Evolutionary conservation across 306 rosid species (phyloP).

Genomic region (Morella rubra): DNA sequence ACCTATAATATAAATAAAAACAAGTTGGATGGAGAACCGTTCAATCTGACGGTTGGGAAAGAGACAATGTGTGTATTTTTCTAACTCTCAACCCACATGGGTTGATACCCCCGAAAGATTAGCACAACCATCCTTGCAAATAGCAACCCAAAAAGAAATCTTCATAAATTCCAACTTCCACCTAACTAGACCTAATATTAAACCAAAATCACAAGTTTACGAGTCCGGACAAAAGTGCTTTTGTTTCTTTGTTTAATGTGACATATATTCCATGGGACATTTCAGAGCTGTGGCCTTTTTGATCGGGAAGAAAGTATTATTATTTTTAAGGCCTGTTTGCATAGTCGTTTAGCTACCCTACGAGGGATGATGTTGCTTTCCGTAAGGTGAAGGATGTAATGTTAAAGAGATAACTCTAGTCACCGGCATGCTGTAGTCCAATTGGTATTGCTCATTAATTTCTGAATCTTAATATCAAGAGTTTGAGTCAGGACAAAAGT

Average conservation of each 20-base stretch:
- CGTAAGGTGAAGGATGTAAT: background rate
- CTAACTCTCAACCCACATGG: slow-evolving; percentile 35
- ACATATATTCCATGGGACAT: slow-evolving; percentile 25
- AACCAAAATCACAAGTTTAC: slow-evolving; percentile 21
- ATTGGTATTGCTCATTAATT: no score
- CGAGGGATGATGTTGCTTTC: background rate
- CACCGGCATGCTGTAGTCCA: no score
- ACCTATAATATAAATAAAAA: background rate
- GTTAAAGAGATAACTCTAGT: background rate
- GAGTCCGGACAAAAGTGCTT: slow-evolving; percentile 24
- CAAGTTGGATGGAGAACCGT: background rate
- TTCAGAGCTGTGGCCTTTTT: background rate
- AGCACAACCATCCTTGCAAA: slow-evolving; percentile 32
- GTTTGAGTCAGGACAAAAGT: no score
- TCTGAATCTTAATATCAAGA: no score
- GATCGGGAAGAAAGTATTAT: background rate
- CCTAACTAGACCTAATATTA: slow-evolving; percentile 28
- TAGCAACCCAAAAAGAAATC: slow-evolving; percentile 22
- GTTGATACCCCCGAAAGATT: slow-evolving; percentile 41
- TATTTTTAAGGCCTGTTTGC: background rate
- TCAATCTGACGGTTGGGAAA: slow-evolving; percentile 9
- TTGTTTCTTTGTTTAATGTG: slow-evolving; percentile 9
- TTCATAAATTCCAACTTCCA: slow-evolving; percentile 25
- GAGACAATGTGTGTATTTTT: slow-evolving; percentile 9
- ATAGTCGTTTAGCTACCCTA: background rate